Evolutionary conservation across 345 rosid genomes (phyloP), one percentile per base, ranked within the genome.

Genomic region (Excoecaria agallocha): DNA sequence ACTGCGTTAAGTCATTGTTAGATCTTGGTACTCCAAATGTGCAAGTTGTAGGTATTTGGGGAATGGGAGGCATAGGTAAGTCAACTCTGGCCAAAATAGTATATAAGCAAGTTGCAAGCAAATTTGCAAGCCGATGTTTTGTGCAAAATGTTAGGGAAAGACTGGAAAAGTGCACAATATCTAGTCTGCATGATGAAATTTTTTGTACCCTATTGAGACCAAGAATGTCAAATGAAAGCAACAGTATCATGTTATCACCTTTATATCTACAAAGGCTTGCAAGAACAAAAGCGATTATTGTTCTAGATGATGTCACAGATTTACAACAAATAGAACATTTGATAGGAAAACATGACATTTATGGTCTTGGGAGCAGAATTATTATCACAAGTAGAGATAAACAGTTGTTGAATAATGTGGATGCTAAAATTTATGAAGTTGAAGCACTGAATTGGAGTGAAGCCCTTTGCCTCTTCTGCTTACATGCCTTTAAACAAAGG

Each of bases 61-160:
- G 75, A 8, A 72, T 72, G 67, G 66, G 41, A 2, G 75, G 75
- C 7, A 60, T 71, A 3, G 74, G 74, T 4, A 71, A 71, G 30
- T 38, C 74, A n/a, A 71, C 65, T 4, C n/a, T 41, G 3, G 62
- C 16, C 7, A 5, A 49, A 11, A 30, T 17, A 46, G 48, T 46
- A 41, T 30, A 48, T 30, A 17, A 9, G 2, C 22, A 48, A 24
- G 35, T 60, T 12, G 48, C 61, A 60, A 25, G 68, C 0, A 10
- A 3, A 3, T 50, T 15, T 37, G 1, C 48, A 43, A 43, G 48
- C 8, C 48, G 8, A 43, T 43, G 48, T 10, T 72, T 24, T 37
- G 6, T 60, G 6, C 7, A 2, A 61, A 3, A 72, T 50, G 43
- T 72, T 4, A 35, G 68, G 57, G 59, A 30, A 61, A 25, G 61